Evolutionary conservation across 495 filamentous ascomycete species (phyloP), one percentile per base, ranked within the genome.

Genomic region (Xylaria venustula): DNA sequence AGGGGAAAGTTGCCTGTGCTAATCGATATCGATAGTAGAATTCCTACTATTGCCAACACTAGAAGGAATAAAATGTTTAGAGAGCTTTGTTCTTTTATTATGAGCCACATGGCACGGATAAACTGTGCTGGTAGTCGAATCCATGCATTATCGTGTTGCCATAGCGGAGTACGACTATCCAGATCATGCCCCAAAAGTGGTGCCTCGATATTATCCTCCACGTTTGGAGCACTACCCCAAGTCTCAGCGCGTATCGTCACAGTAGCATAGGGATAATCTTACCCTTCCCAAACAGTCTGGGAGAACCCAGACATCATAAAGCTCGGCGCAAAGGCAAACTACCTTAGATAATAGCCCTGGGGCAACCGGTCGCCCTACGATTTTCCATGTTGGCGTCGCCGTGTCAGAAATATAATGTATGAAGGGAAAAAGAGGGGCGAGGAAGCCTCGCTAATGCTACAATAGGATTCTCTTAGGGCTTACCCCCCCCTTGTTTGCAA

Each of bases 61-160:
- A 42, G n/a, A 17, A 42, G 9, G 40, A 42, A 42, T 14, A 42
- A 17, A 42, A 42, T 42, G n/a, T 42, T 6, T 14, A 15, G 40
- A 42, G n/a, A 42, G 9, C 40, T 14, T 42, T 14, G 40, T 15
- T 14, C 40, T 42, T 14, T 3, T 4, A 42, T 17, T 17, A 42
- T 42, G 40, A 15, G 3, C 40, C 12, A 42, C 7, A 42, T 34
- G 30, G 30, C 11, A 11, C 30, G 30, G 40, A 42, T 42, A 42
- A 42, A 15, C n/a, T 51, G 26, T 12, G 17, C 17, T 36, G 48
- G 28, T 8, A 51, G 28, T 14, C 48, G 48, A 51, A 51, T 36
- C 28, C 30, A 51, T n/a, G 48, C n/a, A 9, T 23, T 51, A 15
- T 51, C 48, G 26, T 51, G n/a, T 36, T 51, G 48, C 48, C 48